Evolutionary conservation across 1,284 basidiomycete genomes (phyloP), one percentile per base, ranked within the genome.

Genomic region (Phylloporus sp.): DNA sequence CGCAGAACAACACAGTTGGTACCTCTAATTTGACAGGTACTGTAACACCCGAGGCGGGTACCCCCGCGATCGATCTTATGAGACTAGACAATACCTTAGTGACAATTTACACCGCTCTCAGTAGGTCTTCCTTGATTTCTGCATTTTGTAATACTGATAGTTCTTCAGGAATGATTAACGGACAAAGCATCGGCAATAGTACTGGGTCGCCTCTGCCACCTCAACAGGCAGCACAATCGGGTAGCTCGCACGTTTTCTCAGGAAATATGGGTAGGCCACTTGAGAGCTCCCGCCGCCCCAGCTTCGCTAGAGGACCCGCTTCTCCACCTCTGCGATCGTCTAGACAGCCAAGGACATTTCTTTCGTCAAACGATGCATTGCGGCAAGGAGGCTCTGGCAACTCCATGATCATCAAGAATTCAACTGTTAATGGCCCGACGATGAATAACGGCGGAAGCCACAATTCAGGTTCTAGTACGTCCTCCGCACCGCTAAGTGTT

Each of bases 391-490:
- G 4, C 12, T 49, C 37, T 11, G n/a, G n/a, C n/a, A 39, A 45
- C n/a, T n/a, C n/a, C n/a, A n/a, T n/a, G n/a, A n/a, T n/a, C 11
- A 75, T n/a, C 20, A 41, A 0, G 0, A 5, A 3, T 25, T 68
- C 75, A 11, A 64, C 5, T 12, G 67, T 47, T 14, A 60, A 64
- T 0, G 75, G 74, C 45, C 0, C 66, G 6, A 74, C 73, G 5
- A 1, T 76, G 41, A 73, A 75, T 37, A 68, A 64, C 49, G 66
- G 64, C 25, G 63, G 64, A 37, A 7, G 10, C 25, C 37, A 68
- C 0, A 62, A 65, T 14, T 29, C 63, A 12, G 75, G 73, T 25
- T 60, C 69, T 45, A 67, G 73, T 74, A 19, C 49, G 71, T 66
- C 39, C 6, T 35, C 20, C 2, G 17, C 49, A 5, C 20, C 27